phyloP scores from a whole-genome alignment of 148 eudicot genomes.

The Mesembryanthemum crystallinum region DNA sequence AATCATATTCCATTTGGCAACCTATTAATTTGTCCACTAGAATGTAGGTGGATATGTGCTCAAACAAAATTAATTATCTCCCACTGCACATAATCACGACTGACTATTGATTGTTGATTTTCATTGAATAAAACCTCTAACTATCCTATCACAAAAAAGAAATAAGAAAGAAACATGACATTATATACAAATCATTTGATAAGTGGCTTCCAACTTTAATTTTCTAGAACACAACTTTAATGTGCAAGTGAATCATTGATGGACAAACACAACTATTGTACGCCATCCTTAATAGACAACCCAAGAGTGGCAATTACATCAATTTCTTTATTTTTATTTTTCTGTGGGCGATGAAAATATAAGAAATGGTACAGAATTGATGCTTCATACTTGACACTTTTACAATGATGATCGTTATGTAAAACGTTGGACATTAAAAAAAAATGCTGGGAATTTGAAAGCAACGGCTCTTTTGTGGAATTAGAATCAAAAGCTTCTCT shows the following conservation, averaged over 20 bases:
- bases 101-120: too few relatives aligned
- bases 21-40: too few relatives aligned
- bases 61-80: too few relatives aligned
- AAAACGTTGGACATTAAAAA: background rate
- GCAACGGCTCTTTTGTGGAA: background rate
- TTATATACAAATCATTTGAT: background rate
- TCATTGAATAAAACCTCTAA: too few relatives aligned
- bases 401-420: background rate
- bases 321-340: too few relatives aligned
- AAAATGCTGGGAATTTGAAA: background rate
- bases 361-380: background rate
- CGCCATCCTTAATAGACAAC: background rate
- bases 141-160: too few relatives aligned
- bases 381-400: background rate
- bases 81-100: too few relatives aligned
- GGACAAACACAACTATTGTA: conserved; percentile 1
- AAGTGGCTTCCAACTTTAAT: background rate
- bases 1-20: too few relatives aligned
- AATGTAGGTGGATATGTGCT: too few relatives aligned
- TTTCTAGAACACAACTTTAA: background rate
- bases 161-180: background rate
- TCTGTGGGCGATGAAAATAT: background rate
- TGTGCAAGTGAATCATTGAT: background rate
- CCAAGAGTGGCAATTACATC: background rate
- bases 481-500: background rate